Evolutionary conservation across 2,329 filamentous ascomycete species (phyloP).

Genomic region (Penicillium glabrum): DNA sequence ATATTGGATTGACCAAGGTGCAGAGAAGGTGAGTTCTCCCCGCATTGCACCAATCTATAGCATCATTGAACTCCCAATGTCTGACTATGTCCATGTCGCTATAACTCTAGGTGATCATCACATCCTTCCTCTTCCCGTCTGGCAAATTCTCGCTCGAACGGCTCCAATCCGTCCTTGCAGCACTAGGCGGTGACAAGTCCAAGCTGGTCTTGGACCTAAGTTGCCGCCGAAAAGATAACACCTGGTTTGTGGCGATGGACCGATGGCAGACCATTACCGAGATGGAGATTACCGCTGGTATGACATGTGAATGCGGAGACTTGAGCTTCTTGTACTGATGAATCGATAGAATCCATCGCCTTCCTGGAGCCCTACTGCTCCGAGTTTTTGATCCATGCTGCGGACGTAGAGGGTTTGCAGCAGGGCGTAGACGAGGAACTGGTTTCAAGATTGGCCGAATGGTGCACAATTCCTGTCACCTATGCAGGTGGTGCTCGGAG

Average conservation of each 20-base stretch:
- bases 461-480: slow-evolving; percentile 90
- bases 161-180: slow-evolving; percentile 70
- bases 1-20: slow-evolving; percentile 83
- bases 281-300: slow-evolving; percentile 88
- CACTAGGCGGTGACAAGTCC: slow-evolving; percentile 70
- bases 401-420: slow-evolving; percentile 93
- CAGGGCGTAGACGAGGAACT: slow-evolving; percentile 85
- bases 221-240: slow-evolving; percentile 73
- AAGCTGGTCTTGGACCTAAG: slow-evolving; percentile 95
- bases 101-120: slow-evolving; percentile 81
- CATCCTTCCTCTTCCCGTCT: slow-evolving; percentile 87
- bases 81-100: slow-evolving; percentile 19
- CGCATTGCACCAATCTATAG: background rate
- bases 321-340: background rate
- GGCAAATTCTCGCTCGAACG: slow-evolving; percentile 77
- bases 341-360: slow-evolving; percentile 69
- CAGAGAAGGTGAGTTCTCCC: slow-evolving; percentile 70
- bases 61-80: background rate
- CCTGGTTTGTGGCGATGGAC: slow-evolving; percentile 98
- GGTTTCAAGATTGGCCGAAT: slow-evolving; percentile 72
- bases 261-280: slow-evolving; percentile 98
- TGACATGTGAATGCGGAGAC: slow-evolving; percentile 6
- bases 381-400: slow-evolving; percentile 95
- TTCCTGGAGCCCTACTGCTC: slow-evolving; percentile 87
- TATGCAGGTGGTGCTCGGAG: slow-evolving; percentile 92